phyloP scores from a whole-genome alignment of 768 basidiomycete genomes.

The Serendipita vermifera region DNA sequence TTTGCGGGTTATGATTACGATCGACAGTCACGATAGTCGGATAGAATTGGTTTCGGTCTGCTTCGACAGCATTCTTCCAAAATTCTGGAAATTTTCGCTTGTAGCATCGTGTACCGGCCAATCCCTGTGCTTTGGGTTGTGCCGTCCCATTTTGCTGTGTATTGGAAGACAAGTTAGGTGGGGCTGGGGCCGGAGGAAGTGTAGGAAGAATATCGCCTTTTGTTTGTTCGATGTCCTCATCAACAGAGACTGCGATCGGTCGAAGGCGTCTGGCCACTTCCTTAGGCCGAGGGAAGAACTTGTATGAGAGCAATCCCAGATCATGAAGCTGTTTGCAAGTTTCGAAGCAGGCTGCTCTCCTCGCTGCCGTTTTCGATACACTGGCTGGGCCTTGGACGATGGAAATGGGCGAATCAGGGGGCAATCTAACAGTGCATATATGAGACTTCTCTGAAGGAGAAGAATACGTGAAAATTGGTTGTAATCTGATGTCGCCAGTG shows the following conservation, averaged over 20 bases:
- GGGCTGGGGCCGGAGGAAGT: constrained; percentile 16
- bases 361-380: constrained; percentile 37
- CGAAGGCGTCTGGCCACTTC: neutral
- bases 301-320: constrained; percentile 39
- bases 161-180: neutral
- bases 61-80: constrained; percentile 38
- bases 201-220: constrained; percentile 12
- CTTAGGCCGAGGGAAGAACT: constrained; percentile 22
- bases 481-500: constrained; percentile 7
- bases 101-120: constrained; percentile 41
- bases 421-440: constrained; percentile 41
- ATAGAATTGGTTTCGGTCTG: constrained; percentile 27
- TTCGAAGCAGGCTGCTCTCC: constrained; percentile 45
- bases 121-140: neutral
- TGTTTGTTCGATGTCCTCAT: constrained; percentile 16
- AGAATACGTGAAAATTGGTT: constrained; percentile 22
- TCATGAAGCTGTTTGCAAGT: constrained; percentile 40
- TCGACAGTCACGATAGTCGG: constrained; percentile 39
- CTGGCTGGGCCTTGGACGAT: constrained; percentile 34
- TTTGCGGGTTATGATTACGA: constrained; percentile 22
- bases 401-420: constrained; percentile 31
- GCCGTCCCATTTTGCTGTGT: neutral
- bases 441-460: constrained; percentile 22
- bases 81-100: constrained; percentile 48
- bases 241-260: constrained; percentile 11